Percentiles rank a stretch among this genome's conserved stretches.
These are phyloP conservation scores for Lonicera japonica DNA, from an alignment of 129 eudicot species.

Conservation along the genomic window DNA sequence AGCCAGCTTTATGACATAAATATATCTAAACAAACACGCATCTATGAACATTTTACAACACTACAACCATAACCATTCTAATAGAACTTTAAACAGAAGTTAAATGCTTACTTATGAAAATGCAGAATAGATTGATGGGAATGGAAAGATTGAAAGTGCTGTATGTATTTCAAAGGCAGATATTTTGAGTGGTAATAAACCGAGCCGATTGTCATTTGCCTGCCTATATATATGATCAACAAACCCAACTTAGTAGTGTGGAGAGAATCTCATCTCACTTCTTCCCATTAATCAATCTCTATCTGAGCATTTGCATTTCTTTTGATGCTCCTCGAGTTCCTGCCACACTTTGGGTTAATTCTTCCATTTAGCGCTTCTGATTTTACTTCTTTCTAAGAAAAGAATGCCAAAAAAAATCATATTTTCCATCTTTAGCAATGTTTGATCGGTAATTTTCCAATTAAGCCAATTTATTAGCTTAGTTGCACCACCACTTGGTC, in stretches of 20 bases:
- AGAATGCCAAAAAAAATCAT: too few species aligned
- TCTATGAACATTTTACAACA: not conserved
- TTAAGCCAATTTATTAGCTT: not conserved
- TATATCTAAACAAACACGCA: too few species aligned
- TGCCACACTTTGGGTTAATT: conserved; percentile 25
- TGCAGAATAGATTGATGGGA: not conserved
- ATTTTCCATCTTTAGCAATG: too few species aligned
- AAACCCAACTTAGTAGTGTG: not conserved
- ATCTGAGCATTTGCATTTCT: conserved; percentile 64
- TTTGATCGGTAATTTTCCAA: too few species aligned
- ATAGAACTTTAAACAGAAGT: not conserved
- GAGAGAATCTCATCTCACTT: not conserved
- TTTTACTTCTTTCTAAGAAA: not conserved
- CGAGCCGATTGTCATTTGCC: too few species aligned
- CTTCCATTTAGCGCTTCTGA: not conserved
- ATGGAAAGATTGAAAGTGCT: not conserved
- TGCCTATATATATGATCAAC: too few species aligned
- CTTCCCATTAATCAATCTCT: conserved; percentile 18
- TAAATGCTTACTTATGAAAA: not conserved
- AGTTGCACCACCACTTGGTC: not conserved
- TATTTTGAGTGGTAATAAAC: not conserved
- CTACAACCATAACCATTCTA: not conserved
- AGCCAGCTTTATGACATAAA: too few species aligned
- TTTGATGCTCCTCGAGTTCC: conserved; percentile 75
- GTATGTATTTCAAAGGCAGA: not conserved